These are phyloP conservation scores for Stachybotrys chlorohalonatus DNA, from an alignment of 2,329 filamentous ascomycete genomes.

Conservation along the genomic window DNA sequence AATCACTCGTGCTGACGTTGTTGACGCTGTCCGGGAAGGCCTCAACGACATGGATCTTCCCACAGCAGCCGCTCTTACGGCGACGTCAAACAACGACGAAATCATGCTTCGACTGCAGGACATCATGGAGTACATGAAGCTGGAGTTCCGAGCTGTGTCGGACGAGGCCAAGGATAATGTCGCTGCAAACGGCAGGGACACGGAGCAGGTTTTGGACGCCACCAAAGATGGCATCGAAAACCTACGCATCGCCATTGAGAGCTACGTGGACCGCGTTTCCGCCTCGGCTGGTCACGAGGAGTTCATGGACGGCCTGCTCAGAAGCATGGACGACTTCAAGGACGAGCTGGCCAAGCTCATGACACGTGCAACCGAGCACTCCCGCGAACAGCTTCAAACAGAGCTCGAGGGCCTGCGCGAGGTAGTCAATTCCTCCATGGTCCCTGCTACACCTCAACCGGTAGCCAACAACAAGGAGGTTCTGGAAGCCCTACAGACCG, in stretches of 20 bases:
- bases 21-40: slow-evolving; percentile 54
- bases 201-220: slow-evolving; percentile 80
- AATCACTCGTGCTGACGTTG: slow-evolving; percentile 51
- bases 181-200: slow-evolving; percentile 68
- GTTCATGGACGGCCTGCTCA: slow-evolving; percentile 60
- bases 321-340: slow-evolving; percentile 57
- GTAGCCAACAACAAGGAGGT: slow-evolving; percentile 44
- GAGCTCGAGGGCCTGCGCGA: slow-evolving; percentile 79
- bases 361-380: slow-evolving; percentile 34
- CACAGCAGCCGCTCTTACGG: slow-evolving; percentile 28
- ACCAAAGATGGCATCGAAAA: slow-evolving; percentile 81
- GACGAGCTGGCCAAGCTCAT: slow-evolving; percentile 59
- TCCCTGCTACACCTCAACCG: slow-evolving; percentile 45
- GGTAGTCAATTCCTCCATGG: slow-evolving; percentile 60
- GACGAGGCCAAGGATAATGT: slow-evolving; percentile 69
- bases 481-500: slow-evolving; percentile 59
- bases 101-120: slow-evolving; percentile 52
- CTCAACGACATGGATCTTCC: slow-evolving; percentile 42
- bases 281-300: slow-evolving; percentile 67
- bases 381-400: slow-evolving; percentile 60
- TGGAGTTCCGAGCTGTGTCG: slow-evolving; percentile 50
- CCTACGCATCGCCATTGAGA: slow-evolving; percentile 70
- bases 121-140: slow-evolving; percentile 50
- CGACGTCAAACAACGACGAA: slow-evolving; percentile 36
- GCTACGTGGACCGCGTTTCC: slow-evolving; percentile 65